These are phyloP conservation scores for Pyrenula aspistea DNA, from an alignment of 495 filamentous ascomycete species.

Conservation along the genomic window DNA sequence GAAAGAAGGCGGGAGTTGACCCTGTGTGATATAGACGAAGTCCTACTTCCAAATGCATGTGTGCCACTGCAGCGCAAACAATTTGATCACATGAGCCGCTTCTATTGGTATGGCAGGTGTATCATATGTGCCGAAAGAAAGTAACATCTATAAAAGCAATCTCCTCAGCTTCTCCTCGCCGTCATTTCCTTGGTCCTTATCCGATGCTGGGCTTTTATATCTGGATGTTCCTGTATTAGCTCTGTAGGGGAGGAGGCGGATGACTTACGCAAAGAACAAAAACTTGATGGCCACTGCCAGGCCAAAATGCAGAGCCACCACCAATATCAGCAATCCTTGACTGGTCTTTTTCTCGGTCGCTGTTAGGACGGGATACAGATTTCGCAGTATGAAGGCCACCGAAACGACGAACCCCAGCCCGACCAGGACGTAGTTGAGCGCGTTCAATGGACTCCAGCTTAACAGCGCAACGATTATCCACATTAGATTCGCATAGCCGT, in stretches of 20 bases:
- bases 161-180: constrained; percentile 12
- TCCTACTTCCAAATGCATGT: too few relatives aligned
- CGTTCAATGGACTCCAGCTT: constrained; percentile 69
- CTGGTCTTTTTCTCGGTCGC: constrained; percentile 87
- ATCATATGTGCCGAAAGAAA: too few relatives aligned
- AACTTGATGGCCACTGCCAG: constrained; percentile 89
- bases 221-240: too few relatives aligned
- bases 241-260: not conserved
- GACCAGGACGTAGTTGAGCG: constrained; percentile 90
- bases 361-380: constrained; percentile 85
- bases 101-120: too few relatives aligned
- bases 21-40: too few relatives aligned
- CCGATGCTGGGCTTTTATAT: constrained; percentile 52
- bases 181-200: constrained; percentile 29
- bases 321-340: constrained; percentile 72
- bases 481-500: constrained; percentile 89
- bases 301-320: constrained; percentile 75
- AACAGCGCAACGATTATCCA: constrained; percentile 94
- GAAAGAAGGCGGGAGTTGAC: too few relatives aligned
- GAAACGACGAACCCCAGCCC: constrained; percentile 78
- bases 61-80: too few relatives aligned
- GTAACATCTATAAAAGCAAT: constrained; percentile 3
- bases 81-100: too few relatives aligned
- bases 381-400: constrained; percentile 77
- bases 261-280: constrained; percentile 74